Evolutionary conservation across 345 rosid genomes (phyloP).

Genomic region (Anacardium occidentale): DNA sequence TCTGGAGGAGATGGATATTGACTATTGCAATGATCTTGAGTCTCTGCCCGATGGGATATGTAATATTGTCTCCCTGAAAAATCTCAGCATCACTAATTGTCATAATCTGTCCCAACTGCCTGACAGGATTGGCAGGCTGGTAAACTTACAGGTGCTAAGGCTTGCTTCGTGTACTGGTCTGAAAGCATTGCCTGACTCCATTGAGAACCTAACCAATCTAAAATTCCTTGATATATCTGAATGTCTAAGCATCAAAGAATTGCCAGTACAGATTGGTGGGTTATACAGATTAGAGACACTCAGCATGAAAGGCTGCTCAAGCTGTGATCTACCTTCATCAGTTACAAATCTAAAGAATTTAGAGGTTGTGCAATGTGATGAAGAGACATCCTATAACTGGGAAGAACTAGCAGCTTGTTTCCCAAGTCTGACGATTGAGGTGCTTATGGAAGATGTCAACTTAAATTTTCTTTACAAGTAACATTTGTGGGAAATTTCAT

Average conservation of each 20-base stretch:
- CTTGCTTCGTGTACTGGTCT: constrained; percentile 48
- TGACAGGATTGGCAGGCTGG: constrained; percentile 36
- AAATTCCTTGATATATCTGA: constrained; percentile 48
- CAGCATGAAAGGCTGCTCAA: constrained; percentile 47
- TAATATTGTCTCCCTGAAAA: constrained; percentile 33
- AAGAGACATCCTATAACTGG: constrained; percentile 46
- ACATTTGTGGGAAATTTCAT: not conserved
- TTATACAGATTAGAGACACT: constrained; percentile 40
- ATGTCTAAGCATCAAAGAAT: constrained; percentile 31
- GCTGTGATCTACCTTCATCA: constrained; percentile 38
- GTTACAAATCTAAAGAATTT: constrained; percentile 34
- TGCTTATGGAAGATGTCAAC: not conserved
- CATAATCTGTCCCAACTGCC: constrained; percentile 45
- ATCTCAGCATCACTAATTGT: constrained; percentile 60
- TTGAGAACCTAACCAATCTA: constrained; percentile 31
- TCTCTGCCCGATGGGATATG: constrained; percentile 36
- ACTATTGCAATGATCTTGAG: constrained; percentile 43
- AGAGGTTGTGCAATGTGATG: constrained; percentile 48
- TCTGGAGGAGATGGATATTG: constrained; percentile 51
- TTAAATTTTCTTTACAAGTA: constrained; percentile 15
- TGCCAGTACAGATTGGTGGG: constrained; percentile 46
- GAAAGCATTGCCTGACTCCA: constrained; percentile 39
- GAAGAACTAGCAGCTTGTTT: constrained; percentile 16
- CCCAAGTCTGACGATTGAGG: constrained; percentile 3
- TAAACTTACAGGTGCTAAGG: constrained; percentile 38